These are phyloP conservation scores for Epichloe gansuensis DNA, from an alignment of 2,329 filamentous ascomycete genomes.

Conservation along the genomic window DNA sequence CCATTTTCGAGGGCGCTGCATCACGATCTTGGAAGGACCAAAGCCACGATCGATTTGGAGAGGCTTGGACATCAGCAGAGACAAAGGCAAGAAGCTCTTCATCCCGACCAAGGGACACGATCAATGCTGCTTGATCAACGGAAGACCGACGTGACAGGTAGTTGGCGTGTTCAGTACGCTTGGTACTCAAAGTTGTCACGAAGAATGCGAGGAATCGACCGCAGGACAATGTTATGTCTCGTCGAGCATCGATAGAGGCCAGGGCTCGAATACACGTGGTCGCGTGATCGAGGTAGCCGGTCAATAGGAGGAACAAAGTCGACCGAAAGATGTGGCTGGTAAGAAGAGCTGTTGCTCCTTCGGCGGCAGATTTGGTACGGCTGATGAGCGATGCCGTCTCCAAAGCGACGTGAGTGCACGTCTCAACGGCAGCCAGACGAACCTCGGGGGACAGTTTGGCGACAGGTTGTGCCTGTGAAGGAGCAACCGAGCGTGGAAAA, in stretches of 20 bases:
- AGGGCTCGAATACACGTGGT: constrained; percentile 60
- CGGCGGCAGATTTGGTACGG: constrained; percentile 50
- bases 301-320: constrained; percentile 65
- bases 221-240: constrained; percentile 64
- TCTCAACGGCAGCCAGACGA: constrained; percentile 60
- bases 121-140: constrained; percentile 19
- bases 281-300: constrained; percentile 61
- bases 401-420: constrained; percentile 60
- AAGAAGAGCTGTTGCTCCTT: constrained; percentile 61
- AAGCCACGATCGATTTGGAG: constrained; percentile 67
- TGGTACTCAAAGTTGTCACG: constrained; percentile 49
- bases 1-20: constrained; percentile 12
- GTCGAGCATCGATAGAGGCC: constrained; percentile 55
- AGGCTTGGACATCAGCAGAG: constrained; percentile 75
- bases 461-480: constrained; percentile 83
- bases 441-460: constrained; percentile 55
- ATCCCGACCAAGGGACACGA: constrained; percentile 39
- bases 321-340: constrained; percentile 83
- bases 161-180: constrained; percentile 33
- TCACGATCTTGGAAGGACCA: constrained; percentile 56
- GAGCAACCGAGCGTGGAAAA: constrained; percentile 73
- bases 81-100: constrained; percentile 84
- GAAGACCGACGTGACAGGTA: constrained; percentile 25
- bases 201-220: constrained; percentile 79
- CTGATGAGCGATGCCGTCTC: constrained; percentile 70